Base-by-base conservation (phyloP, 2,329 filamentous ascomycete genomes). In the Cladobotryum protrusum region DNA sequence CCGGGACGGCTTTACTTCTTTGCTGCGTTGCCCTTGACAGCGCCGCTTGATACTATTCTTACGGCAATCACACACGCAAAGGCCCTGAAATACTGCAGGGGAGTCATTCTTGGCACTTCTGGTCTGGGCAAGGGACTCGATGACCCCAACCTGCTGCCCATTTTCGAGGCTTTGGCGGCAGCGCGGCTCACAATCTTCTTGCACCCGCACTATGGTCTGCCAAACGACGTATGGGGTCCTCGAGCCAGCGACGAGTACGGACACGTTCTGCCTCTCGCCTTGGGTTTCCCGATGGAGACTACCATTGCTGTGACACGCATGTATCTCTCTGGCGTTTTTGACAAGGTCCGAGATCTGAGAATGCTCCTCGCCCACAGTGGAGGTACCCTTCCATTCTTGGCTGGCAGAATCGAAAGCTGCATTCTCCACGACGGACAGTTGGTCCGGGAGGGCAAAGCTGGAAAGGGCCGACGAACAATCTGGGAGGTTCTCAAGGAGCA, bases 251-350 rank as follows among this genome's bases (percentile, higher is more conserved):
- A 71, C 18, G 83, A 85, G 53, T 96, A 95, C 63, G 91, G 91
- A 0, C 91, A 96, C 64, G 89, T 96, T 1, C 75, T 96, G 2
- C 87, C 90, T 0, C 73, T 96, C 0, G 88, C 89, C 0, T 72
- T 96, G 3, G 91, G 91, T 0, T 96, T 96, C 63, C 90, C 91
- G 0, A 80, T 96, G 57, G 91, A 96, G 69, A 96, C 91, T 1
- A 96, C 91, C 1, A 92, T 96, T 58, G 89, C 90, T 0, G 84
- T 96, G 2, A 82, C 87, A 4, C 77, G 91, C 43, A 95, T 96
- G 89, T 83, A 89, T 48, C 73, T 96, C n/a, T 80, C 85, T 0
- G 87, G 89, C 0, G 86, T 95, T 0, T 96, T 93, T 66, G 89
- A 95, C 65, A 75, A 79, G 9, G 86, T 89, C 41, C 79, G 78